Percentiles rank a stretch among this genome's conserved stretches.
These are phyloP conservation scores for Rosa lucieae DNA, from an alignment of 306 rosid species.

Conservation along the genomic window DNA sequence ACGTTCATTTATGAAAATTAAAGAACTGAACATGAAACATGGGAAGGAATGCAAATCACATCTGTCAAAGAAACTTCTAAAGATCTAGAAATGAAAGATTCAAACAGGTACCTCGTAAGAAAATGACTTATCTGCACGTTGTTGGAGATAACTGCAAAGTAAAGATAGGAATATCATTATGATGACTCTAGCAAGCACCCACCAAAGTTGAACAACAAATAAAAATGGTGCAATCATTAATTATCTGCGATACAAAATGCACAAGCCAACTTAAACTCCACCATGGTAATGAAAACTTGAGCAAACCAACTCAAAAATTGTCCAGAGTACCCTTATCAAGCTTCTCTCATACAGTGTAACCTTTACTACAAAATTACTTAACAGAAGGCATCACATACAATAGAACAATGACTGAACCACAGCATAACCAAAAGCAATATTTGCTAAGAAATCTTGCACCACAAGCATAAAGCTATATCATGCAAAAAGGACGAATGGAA, in stretches of 20 bases:
- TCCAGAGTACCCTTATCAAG: background rate
- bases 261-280: background rate
- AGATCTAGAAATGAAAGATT: constrained; percentile 8
- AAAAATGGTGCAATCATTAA: background rate
- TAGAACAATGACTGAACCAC: background rate
- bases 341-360: background rate
- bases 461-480: background rate
- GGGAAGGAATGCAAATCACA: background rate
- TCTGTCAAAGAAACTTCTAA: background rate
- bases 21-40: background rate
- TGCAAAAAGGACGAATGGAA: background rate
- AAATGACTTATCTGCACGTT: constrained; percentile 76
- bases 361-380: background rate
- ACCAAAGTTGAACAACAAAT: background rate
- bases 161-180: constrained; percentile 24
- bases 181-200: background rate
- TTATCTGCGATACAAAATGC: background rate
- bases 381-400: background rate
- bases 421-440: background rate
- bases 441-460: background rate
- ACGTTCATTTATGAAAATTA: background rate
- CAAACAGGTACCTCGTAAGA: constrained; percentile 71
- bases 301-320: background rate
- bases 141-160: constrained; percentile 80
- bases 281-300: background rate